Evolutionary conservation across 228 moss, liverwort and hornwort genomes (phyloP).

Genomic region (Sphagnum magellanicum): DNA sequence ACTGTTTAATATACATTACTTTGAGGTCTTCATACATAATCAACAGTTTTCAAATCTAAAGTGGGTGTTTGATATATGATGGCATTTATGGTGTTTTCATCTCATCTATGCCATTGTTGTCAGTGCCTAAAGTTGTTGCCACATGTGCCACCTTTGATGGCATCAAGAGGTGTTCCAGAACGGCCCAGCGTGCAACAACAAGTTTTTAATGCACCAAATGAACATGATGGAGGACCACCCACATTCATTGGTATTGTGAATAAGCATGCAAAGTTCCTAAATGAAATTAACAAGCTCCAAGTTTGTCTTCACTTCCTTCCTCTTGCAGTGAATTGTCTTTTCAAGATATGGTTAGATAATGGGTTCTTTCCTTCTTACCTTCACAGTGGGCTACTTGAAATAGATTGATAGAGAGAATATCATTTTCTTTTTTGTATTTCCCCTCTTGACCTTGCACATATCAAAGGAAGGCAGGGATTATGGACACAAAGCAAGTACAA

Average conservation of each 20-base stretch:
- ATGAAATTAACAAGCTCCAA: conserved; percentile 98
- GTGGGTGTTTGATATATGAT: too few relatives aligned
- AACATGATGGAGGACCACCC: conserved; percentile 88
- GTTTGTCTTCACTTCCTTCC: conserved; percentile 11
- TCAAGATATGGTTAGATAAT: not conserved
- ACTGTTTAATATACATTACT: too few relatives aligned
- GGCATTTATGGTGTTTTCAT: too few relatives aligned
- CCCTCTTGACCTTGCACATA: too few relatives aligned
- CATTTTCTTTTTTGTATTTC: not conserved
- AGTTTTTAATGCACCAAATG: conserved; percentile 70
- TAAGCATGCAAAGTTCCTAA: conserved; percentile 94
- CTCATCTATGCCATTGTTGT: too few relatives aligned
- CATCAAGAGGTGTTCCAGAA: conserved; percentile 95
- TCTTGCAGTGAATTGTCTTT: not conserved
- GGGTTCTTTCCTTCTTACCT: too few relatives aligned
- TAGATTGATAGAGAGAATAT: not conserved
- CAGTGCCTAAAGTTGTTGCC: not conserved
- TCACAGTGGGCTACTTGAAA: too few relatives aligned
- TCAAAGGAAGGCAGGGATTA: too few relatives aligned
- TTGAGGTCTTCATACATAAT: too few relatives aligned
- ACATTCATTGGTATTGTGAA: conserved; percentile 94
- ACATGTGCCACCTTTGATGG: conserved; percentile 91
- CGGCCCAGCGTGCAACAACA: conserved; percentile 93
- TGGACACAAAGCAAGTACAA: conserved; percentile 4
- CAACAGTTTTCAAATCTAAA: too few relatives aligned